A percentile compares a stretch with the other conserved stretches of the same genome.
Conservation (phyloP, 139 green algal genomes). For the Haematococcus lacustris region DNA sequence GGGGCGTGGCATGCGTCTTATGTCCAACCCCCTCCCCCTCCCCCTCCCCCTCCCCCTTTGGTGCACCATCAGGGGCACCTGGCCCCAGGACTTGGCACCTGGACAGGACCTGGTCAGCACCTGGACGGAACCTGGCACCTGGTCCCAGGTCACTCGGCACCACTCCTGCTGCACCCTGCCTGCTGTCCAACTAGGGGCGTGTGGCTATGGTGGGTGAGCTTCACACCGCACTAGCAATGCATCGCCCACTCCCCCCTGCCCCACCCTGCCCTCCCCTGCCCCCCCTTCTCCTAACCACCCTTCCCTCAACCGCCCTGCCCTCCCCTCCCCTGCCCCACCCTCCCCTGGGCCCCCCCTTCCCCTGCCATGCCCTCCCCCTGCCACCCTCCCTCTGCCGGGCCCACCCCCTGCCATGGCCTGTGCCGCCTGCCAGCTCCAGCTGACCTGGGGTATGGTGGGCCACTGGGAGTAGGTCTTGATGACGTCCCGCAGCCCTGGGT, state of each 20-base stretch:
- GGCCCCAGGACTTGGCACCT: background rate
- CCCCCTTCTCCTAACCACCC: background rate
- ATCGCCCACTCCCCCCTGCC: no score
- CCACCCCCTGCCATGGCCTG: background rate
- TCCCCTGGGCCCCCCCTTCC: background rate
- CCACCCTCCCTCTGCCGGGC: background rate
- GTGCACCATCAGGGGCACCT: background rate
- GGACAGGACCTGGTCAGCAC: background rate
- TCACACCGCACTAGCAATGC: no score
- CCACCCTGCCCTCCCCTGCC: no score
- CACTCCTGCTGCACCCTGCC: no score
- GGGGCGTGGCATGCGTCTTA: no score
- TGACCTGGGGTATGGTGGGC: constrained; percentile 90
- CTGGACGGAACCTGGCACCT: no score
- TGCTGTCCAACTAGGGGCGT: no score
- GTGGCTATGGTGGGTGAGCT: no score
- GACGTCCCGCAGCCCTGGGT: constrained; percentile 73
- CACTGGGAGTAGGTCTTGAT: constrained; percentile 91
- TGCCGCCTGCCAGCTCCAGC: background rate
- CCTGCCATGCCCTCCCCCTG: background rate
- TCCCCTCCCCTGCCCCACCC: background rate
- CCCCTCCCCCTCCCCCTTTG: background rate
- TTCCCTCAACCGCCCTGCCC: background rate
- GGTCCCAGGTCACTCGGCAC: no score
- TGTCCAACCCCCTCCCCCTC: background rate